Evolutionary conservation across 2,329 filamentous ascomycete species (phyloP).

Genomic region (Curvularia spicifera): DNA sequence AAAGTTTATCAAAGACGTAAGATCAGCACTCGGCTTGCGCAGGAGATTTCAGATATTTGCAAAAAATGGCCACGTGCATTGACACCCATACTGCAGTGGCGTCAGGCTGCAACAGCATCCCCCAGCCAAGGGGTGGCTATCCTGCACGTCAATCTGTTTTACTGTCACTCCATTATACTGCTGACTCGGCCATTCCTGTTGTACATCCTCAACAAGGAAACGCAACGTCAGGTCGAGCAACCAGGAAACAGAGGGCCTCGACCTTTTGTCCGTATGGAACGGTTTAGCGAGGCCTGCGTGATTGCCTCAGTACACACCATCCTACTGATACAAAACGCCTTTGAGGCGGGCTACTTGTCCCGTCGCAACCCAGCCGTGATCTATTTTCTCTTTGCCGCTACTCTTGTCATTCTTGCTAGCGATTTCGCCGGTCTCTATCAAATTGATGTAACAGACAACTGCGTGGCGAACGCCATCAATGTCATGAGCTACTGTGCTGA

Average conservation of each 20-base stretch:
- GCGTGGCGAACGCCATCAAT: constrained; percentile 48
- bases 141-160: constrained; percentile 67
- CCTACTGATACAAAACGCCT: constrained; percentile 50
- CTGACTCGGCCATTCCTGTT: constrained; percentile 70
- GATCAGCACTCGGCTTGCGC: constrained; percentile 63
- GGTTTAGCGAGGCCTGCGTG: constrained; percentile 53
- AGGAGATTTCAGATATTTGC: constrained; percentile 63
- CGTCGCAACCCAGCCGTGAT: constrained; percentile 50
- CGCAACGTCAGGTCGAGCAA: constrained; percentile 46
- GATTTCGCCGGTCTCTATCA: constrained; percentile 49
- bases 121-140: constrained; percentile 63
- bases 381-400: constrained; percentile 52
- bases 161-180: constrained; percentile 68
- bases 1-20: constrained; percentile 66
- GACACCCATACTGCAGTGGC: constrained; percentile 59
- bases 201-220: constrained; percentile 59
- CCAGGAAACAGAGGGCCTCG: constrained; percentile 33
- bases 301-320: constrained; percentile 52
- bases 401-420: constrained; percentile 50
- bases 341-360: constrained; percentile 51
- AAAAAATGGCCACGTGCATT: constrained; percentile 60
- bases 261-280: constrained; percentile 55
- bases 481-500: constrained; percentile 52
- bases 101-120: constrained; percentile 54
- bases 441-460: constrained; percentile 44